A percentile compares a stretch with the other conserved stretches of the same genome.
These are phyloP conservation scores for Rhodotorula graminis DNA, from an alignment of 768 basidiomycete species.

Conservation along the genomic window DNA sequence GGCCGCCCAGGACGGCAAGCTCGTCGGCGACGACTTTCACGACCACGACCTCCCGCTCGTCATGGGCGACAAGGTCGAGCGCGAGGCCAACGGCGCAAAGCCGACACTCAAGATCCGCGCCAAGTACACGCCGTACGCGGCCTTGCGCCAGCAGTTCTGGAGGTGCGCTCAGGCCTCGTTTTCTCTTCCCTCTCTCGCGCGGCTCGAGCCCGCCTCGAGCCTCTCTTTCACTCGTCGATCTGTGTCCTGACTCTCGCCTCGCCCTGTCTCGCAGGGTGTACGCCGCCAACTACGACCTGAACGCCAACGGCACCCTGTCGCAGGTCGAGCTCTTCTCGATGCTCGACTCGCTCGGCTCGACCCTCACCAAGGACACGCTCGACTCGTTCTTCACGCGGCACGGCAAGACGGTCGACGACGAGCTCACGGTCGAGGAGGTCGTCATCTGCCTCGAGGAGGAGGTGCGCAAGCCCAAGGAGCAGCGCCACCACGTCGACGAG, in stretches of 20 bases:
- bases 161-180: background rate
- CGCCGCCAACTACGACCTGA: slow-evolving; percentile 81
- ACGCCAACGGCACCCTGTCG: slow-evolving; percentile 69
- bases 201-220: background rate
- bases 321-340: slow-evolving; percentile 85
- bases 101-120: slow-evolving; percentile 74
- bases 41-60: slow-evolving; percentile 58
- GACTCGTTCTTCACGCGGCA: slow-evolving; percentile 72
- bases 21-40: slow-evolving; percentile 57
- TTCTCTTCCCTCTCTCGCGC: background rate
- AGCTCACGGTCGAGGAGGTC: slow-evolving; percentile 71
- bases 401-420: slow-evolving; percentile 64
- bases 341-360: slow-evolving; percentile 95
- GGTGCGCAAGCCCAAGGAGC: slow-evolving; percentile 64
- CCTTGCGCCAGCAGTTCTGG: slow-evolving; percentile 44
- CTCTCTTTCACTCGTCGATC: too few species aligned
- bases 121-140: slow-evolving; percentile 88
- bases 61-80: background rate
- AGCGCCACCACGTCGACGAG: slow-evolving; percentile 62
- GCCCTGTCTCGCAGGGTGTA: slow-evolving; percentile 54
- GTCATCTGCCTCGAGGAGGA: slow-evolving; percentile 82
- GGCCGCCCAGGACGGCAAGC: slow-evolving; percentile 55
- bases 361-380: slow-evolving; percentile 71
- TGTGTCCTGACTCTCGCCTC: background rate
- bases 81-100: slow-evolving; percentile 48